These are phyloP conservation scores for Yarrowia hollandica DNA, from an alignment of 805 yeast species.

Conservation along the genomic window DNA sequence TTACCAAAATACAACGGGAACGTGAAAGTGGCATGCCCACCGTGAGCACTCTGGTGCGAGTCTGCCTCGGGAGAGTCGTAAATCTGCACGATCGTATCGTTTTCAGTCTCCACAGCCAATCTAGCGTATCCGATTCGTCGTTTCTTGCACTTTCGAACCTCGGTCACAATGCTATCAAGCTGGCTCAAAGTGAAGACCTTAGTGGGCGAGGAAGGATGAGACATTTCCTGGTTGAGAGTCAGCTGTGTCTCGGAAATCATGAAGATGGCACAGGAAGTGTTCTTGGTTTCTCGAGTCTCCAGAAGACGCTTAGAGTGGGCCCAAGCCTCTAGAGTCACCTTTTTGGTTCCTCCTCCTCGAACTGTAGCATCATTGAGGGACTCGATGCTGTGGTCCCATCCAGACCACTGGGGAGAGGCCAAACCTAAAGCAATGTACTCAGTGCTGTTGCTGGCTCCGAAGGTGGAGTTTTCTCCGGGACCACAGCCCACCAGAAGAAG, in stretches of 20 bases:
- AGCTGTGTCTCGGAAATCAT: slow-evolving; percentile 10
- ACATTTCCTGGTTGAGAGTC: slow-evolving; percentile 16
- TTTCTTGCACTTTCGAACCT: slow-evolving; percentile 1
- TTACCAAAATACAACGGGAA: slow-evolving; percentile 12
- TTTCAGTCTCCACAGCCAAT: neutral
- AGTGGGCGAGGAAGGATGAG: slow-evolving; percentile 11
- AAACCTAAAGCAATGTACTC: slow-evolving; percentile 17
- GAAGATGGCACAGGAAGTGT: slow-evolving; percentile 10
- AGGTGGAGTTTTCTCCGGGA: neutral
- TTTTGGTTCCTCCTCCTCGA: slow-evolving; percentile 15
- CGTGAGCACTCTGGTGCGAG: slow-evolving; percentile 14
- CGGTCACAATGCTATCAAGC: neutral
- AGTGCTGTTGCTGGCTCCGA: neutral
- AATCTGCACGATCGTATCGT: slow-evolving; percentile 4
- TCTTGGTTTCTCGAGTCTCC: slow-evolving; percentile 1
- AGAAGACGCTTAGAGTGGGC: neutral
- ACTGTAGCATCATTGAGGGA: slow-evolving; percentile 9
- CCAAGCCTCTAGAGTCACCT: slow-evolving; percentile 22
- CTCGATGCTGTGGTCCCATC: slow-evolving; percentile 16
- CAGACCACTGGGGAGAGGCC: slow-evolving; percentile 11
- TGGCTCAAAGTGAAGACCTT: slow-evolving; percentile 3
- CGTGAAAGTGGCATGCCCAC: slow-evolving; percentile 3
- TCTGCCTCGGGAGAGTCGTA: slow-evolving; percentile 21
- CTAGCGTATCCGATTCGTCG: slow-evolving; percentile 7
- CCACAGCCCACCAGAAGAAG: slow-evolving; percentile 17